phyloP scores from a whole-genome alignment of 371 early-diverging fungal genomes.

The Mortierella sp. region DNA sequence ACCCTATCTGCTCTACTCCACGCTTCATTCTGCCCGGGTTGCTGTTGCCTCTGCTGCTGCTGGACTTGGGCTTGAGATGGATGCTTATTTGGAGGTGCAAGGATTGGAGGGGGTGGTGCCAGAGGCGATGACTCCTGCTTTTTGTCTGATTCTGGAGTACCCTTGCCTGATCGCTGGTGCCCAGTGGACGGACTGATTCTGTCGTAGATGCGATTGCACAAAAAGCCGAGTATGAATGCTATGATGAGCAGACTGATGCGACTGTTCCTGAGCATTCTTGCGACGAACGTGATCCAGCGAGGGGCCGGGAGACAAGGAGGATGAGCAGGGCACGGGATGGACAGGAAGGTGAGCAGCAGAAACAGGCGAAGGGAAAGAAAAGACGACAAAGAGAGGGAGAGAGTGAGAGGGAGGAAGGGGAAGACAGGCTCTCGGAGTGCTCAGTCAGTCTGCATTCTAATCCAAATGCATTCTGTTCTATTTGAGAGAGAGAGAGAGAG shows the following conservation, averaged over 20 bases:
- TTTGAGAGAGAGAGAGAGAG: too few species aligned
- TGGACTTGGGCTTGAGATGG: background rate
- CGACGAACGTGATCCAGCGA: background rate
- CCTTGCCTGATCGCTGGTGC: background rate
- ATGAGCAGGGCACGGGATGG: background rate
- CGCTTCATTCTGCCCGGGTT: too few species aligned
- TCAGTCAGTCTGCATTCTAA: too few species aligned
- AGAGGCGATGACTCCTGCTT: background rate
- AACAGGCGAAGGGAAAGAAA: too few species aligned
- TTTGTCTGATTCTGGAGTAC: background rate
- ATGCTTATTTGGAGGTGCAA: background rate
- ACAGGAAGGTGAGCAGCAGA: too few species aligned
- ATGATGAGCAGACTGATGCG: constrained; percentile 15
- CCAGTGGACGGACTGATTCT: background rate
- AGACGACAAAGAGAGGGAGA: too few species aligned
- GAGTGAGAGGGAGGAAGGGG: too few species aligned
- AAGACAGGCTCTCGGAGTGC: too few species aligned
- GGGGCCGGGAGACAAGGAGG: background rate
- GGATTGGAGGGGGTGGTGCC: background rate
- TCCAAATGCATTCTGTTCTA: too few species aligned
- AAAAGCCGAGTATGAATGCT: constrained; percentile 33
- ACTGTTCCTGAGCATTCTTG: constrained; percentile 12
- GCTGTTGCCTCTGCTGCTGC: constrained; percentile 1
- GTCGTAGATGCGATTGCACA: constrained; percentile 11
- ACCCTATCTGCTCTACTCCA: background rate